phyloP scores from a whole-genome alignment of 495 filamentous ascomycete genomes.

The Talaromyces borbonicus region DNA sequence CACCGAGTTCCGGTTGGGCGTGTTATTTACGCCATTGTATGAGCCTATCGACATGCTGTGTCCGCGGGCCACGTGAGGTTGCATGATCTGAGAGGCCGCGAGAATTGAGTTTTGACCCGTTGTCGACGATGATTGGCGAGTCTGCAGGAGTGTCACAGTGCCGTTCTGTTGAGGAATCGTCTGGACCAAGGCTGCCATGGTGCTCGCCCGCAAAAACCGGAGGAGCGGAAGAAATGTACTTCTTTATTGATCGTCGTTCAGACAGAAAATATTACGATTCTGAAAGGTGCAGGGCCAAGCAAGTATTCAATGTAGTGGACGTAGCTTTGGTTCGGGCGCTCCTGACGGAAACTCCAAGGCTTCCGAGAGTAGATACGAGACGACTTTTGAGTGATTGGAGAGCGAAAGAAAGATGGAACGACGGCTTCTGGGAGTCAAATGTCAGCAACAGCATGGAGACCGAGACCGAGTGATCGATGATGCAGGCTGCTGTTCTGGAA shows the following conservation, averaged over 20 bases:
- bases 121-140: conserved; percentile 64
- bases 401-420: too few relatives aligned
- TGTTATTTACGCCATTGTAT: conserved; percentile 60
- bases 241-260: background rate
- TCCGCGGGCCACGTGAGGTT: conserved; percentile 44
- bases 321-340: too few relatives aligned
- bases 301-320: background rate
- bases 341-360: too few relatives aligned
- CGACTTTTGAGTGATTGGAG: too few relatives aligned
- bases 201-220: conserved; percentile 12
- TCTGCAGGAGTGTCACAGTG: conserved; percentile 70
- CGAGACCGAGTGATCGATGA: background rate
- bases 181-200: conserved; percentile 89
- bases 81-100: conserved; percentile 30
- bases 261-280: too few relatives aligned
- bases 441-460: background rate
- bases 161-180: conserved; percentile 74
- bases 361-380: too few relatives aligned
- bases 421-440: too few relatives aligned
- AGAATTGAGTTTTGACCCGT: conserved; percentile 41
- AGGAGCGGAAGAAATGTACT: background rate
- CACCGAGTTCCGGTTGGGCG: conserved; percentile 36
- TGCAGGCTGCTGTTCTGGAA: background rate
- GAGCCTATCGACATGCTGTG: conserved; percentile 53
- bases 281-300: too few relatives aligned